A percentile compares a stretch with the other conserved stretches of the same genome.
These are phyloP conservation scores for Podospora appendiculata DNA, from an alignment of 495 filamentous ascomycete species.

Conservation along the genomic window DNA sequence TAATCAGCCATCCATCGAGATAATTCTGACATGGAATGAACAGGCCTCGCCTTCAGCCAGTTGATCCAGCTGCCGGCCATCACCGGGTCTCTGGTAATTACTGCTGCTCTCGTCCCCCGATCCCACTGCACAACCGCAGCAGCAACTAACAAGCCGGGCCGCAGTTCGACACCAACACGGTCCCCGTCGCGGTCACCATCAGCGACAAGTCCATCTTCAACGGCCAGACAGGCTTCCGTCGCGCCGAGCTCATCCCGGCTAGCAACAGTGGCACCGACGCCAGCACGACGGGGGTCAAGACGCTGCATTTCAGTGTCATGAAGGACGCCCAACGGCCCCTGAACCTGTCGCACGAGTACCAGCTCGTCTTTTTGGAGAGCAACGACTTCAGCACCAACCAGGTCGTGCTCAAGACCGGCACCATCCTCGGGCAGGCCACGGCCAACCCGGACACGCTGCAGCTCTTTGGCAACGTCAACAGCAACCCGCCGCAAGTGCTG, in stretches of 20 bases:
- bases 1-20: no score
- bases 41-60: conserved; percentile 21
- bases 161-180: conserved; percentile 24
- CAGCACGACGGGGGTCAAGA: conserved; percentile 35
- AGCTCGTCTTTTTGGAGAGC: conserved; percentile 41
- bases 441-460: conserved; percentile 28
- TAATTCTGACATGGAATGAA: background rate
- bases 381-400: conserved; percentile 41
- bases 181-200: conserved; percentile 26
- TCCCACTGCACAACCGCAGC: background rate
- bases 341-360: conserved; percentile 42
- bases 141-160: background rate
- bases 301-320: conserved; percentile 41
- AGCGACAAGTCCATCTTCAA: conserved; percentile 44
- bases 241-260: conserved; percentile 37
- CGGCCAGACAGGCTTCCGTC: conserved; percentile 39
- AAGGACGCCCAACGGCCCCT: conserved; percentile 33
- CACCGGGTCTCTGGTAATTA: conserved; percentile 16
- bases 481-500: conserved; percentile 21
- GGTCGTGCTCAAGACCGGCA: conserved; percentile 42
- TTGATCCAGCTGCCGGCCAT: conserved; percentile 16
- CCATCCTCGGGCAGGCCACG: conserved; percentile 25
- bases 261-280: conserved; percentile 37
- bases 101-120: background rate
- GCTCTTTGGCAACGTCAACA: conserved; percentile 32